Percentiles rank a stretch among this genome's conserved stretches.
Conservation (phyloP, 768 basidiomycete genomes). For the Lactarius deliciosus region DNA sequence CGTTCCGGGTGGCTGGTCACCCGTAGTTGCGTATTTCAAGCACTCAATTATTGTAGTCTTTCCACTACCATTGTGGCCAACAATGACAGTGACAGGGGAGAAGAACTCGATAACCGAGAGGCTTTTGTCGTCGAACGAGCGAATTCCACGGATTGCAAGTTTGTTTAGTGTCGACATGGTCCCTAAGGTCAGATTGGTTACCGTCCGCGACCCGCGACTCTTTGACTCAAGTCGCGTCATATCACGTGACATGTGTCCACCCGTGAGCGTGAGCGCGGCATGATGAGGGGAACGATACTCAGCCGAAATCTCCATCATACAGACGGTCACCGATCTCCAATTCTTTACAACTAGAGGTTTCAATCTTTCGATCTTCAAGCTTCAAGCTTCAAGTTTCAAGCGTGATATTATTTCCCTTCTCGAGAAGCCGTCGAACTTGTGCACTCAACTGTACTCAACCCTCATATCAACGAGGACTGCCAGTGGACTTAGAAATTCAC, state of each 20-base stretch:
- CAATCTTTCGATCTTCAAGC: too few relatives aligned
- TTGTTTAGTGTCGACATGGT: conserved; percentile 84
- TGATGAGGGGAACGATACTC: too few relatives aligned
- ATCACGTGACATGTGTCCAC: conserved; percentile 4
- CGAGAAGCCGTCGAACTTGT: background rate
- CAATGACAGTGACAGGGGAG: conserved; percentile 95
- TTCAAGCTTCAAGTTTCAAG: too few relatives aligned
- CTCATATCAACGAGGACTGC: background rate
- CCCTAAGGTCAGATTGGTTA: conserved; percentile 3
- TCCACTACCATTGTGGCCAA: conserved; percentile 97
- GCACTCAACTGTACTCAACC: background rate
- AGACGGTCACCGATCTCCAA: too few relatives aligned
- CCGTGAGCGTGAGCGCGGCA: conserved; percentile 14
- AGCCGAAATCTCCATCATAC: too few relatives aligned
- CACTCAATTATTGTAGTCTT: conserved; percentile 99
- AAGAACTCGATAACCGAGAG: conserved; percentile 96
- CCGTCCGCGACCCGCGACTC: background rate
- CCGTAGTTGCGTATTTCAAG: conserved; percentile 97
- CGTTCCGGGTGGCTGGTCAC: conserved; percentile 95
- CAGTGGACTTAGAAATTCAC: background rate
- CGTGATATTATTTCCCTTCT: background rate
- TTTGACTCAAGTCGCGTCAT: conserved; percentile 5
- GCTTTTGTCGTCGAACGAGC: conserved; percentile 95
- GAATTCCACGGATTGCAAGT: conserved; percentile 90
- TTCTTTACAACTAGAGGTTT: too few relatives aligned